Conservation (phyloP, 768 basidiomycete species). For the Suillus luteus region DNA sequence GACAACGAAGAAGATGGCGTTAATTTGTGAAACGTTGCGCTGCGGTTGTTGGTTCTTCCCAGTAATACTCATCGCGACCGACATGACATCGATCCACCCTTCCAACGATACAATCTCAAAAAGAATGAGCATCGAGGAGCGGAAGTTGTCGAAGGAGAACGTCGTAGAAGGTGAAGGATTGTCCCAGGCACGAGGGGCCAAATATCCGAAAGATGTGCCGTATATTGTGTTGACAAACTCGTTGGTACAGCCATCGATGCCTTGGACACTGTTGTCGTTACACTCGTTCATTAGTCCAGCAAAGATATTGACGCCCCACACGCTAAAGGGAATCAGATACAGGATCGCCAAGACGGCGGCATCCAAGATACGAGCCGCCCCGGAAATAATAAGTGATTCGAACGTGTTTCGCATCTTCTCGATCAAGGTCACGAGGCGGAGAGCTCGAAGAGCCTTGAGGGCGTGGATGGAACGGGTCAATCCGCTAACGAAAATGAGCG, state of each 20-base stretch:
- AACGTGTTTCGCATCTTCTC: constrained; percentile 86
- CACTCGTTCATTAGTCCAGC: constrained; percentile 81
- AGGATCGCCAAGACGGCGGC: constrained; percentile 88
- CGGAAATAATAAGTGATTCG: constrained; percentile 83
- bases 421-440: constrained; percentile 88
- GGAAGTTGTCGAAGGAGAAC: constrained; percentile 90
- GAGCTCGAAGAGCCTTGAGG: constrained; percentile 84
- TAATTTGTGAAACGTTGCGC: constrained; percentile 71
- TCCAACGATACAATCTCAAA: constrained; percentile 97
- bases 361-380: constrained; percentile 81
- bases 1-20: constrained; percentile 88
- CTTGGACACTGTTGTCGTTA: constrained; percentile 62
- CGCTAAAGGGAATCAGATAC: constrained; percentile 90
- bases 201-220: constrained; percentile 63
- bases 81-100: constrained; percentile 97
- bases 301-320: constrained; percentile 95
- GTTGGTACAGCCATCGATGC: constrained; percentile 65
- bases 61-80: constrained; percentile 73
- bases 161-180: constrained; percentile 80
- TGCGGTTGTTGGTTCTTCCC: constrained; percentile 70
- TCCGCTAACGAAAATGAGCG: constrained; percentile 74
- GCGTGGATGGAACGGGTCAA: constrained; percentile 81
- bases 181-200: constrained; percentile 86
- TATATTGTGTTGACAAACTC: constrained; percentile 72
- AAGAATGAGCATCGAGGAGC: constrained; percentile 80